These are phyloP conservation scores for Trichaptum fuscoviolaceum DNA, from an alignment of 768 basidiomycete genomes.

Conservation along the genomic window DNA sequence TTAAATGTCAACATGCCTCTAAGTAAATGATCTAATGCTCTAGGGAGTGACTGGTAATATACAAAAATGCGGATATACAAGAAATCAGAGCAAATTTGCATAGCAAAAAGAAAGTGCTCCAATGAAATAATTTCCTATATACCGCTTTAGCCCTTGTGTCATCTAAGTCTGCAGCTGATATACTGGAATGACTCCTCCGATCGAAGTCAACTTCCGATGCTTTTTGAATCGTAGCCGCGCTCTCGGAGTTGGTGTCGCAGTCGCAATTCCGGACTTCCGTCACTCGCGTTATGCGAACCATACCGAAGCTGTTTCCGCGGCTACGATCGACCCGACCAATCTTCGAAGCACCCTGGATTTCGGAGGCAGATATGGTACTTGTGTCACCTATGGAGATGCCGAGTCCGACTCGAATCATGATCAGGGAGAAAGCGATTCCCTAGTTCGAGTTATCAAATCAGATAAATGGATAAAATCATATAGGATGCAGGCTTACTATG, in stretches of 20 bases:
- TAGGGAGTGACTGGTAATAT: background rate
- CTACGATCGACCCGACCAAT: background rate
- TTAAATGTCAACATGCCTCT: background rate
- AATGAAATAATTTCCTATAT: background rate
- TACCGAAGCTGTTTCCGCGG: background rate
- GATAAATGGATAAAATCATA: background rate
- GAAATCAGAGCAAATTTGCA: background rate
- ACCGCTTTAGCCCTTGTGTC: background rate
- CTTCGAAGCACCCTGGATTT: background rate
- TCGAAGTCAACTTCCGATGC: background rate
- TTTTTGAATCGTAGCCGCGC: background rate
- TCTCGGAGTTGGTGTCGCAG: background rate
- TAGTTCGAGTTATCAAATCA: background rate
- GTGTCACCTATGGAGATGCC: conserved; percentile 23
- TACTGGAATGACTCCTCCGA: background rate
- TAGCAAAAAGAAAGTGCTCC: background rate
- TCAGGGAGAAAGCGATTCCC: conserved; percentile 35
- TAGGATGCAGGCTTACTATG: background rate
- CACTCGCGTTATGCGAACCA: background rate
- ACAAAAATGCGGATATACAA: background rate
- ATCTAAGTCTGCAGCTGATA: background rate
- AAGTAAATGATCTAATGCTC: background rate
- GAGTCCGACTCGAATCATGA: conserved; percentile 35
- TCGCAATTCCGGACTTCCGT: background rate
- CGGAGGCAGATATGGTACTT: conserved; percentile 1